Percentiles rank a stretch among this genome's conserved stretches.
These are phyloP conservation scores for Voacanga thouarsii DNA, from an alignment of 257 asterid species.

Conservation along the genomic window DNA sequence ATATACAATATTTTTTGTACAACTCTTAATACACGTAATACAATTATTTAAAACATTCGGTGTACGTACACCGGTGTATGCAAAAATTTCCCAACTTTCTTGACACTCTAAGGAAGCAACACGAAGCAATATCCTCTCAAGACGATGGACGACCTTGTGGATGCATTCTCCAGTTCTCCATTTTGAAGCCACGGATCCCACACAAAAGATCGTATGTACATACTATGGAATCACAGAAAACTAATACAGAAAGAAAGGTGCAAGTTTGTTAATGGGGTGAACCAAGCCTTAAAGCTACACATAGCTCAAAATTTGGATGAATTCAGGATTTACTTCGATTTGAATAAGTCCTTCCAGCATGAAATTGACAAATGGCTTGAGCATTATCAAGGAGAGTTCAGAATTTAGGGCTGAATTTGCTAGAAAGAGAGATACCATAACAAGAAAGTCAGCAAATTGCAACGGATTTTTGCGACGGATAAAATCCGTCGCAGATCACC, in stretches of 20 bases:
- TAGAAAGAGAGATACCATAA: no score
- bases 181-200: slow-evolving; percentile 9
- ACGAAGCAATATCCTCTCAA: slow-evolving; percentile 9
- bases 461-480: no score
- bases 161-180: not conserved
- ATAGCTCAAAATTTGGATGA: not conserved
- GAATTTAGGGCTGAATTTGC: slow-evolving; percentile 2
- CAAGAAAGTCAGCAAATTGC: no score
- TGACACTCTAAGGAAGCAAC: slow-evolving; percentile 8
- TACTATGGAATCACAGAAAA: no score
- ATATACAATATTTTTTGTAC: no score
- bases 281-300: not conserved
- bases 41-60: no score
- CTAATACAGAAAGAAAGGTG: not conserved
- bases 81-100: no score
- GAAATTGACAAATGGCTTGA: slow-evolving; percentile 15
- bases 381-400: not conserved
- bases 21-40: no score
- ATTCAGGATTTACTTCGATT: not conserved
- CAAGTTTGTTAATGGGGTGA: not conserved
- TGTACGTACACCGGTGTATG: no score
- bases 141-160: slow-evolving; percentile 11
- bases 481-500: no score
- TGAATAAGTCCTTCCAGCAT: not conserved
- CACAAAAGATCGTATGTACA: not conserved